Evolutionary conservation across 345 rosid species (phyloP).

Genomic region (Jatropha curcas): DNA sequence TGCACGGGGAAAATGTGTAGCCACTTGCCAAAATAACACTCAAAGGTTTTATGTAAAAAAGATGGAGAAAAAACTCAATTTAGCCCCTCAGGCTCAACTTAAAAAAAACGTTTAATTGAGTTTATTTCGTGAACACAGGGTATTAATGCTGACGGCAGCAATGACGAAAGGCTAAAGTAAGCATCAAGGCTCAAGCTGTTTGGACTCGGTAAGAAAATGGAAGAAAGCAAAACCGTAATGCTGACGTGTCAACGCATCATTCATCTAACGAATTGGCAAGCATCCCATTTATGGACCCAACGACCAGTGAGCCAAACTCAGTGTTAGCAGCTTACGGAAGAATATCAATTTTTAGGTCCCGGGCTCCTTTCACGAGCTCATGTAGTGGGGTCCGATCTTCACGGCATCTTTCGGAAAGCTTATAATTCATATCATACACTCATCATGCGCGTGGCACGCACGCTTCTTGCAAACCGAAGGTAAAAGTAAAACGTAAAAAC

Average conservation of each 20-base stretch:
- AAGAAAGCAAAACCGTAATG: not conserved
- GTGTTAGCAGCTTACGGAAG: constrained; percentile 5
- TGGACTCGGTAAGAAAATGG: not conserved
- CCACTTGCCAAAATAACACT: constrained; percentile 11
- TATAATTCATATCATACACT: no score
- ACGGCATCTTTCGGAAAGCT: not conserved
- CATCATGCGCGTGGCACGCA: not conserved
- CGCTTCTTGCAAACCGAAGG: not conserved
- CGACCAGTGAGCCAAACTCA: constrained; percentile 16
- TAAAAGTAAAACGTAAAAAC: not conserved
- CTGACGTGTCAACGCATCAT: not conserved
- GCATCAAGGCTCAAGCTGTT: not conserved
- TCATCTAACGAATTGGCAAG: not conserved
- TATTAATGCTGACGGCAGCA: constrained; percentile 17
- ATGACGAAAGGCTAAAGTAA: constrained; percentile 37
- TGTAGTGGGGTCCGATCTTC: constrained; percentile 19
- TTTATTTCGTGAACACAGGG: no score
- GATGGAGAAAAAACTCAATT: no score
- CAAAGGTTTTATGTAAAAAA: constrained; percentile 9
- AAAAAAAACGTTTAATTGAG: no score
- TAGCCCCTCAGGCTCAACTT: no score
- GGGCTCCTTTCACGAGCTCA: constrained; percentile 30
- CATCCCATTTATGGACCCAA: constrained; percentile 22
- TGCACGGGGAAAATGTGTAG: constrained; percentile 9
- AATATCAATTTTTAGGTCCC: constrained; percentile 34